Evolutionary conservation across 768 basidiomycete species (phyloP).

Genomic region (Termitomyces heimii): DNA sequence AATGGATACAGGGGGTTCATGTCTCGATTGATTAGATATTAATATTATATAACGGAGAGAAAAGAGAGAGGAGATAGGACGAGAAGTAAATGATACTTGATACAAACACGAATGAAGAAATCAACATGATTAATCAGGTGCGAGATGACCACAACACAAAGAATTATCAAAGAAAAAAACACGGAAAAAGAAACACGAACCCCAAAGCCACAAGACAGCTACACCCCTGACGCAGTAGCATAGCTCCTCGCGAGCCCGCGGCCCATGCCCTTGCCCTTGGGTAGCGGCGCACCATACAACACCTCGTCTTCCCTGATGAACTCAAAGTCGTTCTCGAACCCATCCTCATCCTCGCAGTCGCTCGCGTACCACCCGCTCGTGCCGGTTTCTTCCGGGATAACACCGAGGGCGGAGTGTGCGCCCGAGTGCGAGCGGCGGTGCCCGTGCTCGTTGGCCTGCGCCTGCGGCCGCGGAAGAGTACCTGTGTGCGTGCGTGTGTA

Average conservation of each 20-base stretch:
- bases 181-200: no score
- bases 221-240: no score
- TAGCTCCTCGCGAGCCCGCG: slow-evolving; percentile 7
- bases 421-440: slow-evolving; percentile 5
- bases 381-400: slow-evolving; percentile 2
- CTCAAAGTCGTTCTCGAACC: neutral
- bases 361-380: slow-evolving; percentile 4
- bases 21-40: no score
- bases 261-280: slow-evolving; percentile 2
- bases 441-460: neutral
- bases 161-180: no score
- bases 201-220: no score
- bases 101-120: no score
- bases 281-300: neutral
- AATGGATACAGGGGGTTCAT: no score
- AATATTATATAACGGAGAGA: no score
- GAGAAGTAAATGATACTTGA: no score
- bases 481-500: neutral
- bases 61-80: no score
- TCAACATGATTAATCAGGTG: no score
- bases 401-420: neutral
- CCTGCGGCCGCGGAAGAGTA: neutral
- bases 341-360: neutral
- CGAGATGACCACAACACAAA: no score
- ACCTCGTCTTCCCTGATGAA: slow-evolving; percentile 4